Base-by-base conservation (phyloP, 345 rosid species). In the Lepidium africanum region DNA sequence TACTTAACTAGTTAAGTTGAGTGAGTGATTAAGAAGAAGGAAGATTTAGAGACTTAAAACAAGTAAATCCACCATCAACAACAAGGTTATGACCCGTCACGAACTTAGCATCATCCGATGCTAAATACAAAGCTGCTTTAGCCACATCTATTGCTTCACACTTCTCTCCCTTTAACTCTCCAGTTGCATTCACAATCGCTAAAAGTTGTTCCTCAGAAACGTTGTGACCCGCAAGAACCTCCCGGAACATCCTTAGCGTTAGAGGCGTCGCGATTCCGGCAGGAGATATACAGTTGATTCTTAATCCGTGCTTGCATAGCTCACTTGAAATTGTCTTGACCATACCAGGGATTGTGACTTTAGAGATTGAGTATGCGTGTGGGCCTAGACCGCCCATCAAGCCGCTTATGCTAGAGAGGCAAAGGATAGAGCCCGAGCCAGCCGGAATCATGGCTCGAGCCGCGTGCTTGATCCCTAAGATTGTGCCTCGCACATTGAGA, bases 71-170 rank as follows among this genome's bases (percentile, higher is more conserved):
- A 30, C 83, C 81, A 65, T 79, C 85, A 7, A 83, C 67, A 5
- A 69, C 73, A 47, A 82, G 71, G 67, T 82, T 82, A 27, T 72
- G 72, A 0, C 86, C 82, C 1, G 70, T 82, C 48, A 80, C 69
- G 37, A 73, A 80, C 72, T 74, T 80, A 19, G 84, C 66, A 39
- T 82, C 81, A 56, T 80, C 79, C 5, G 80, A 80, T 7, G 76
- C 79, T 39, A 76, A 70, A 50, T 57, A 76, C 71, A 70, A 70
- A 63, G 79, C 79, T 1, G 79, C 79, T 60, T 56, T 78, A 5
- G 96, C 94, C 63, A 91, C 93, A 35, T 91, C 97, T 1, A 38
- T 69, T 39, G 78, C 87, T 12, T 91, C 96, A 71, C 96, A 87
- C 16, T 62, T 76, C 19, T 75, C 83, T 30, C 96, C 96, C 48